A percentile compares a stretch with the other conserved stretches of the same genome.
phyloP scores from a whole-genome alignment of 768 basidiomycete species.

The Leccinellum albellum region DNA sequence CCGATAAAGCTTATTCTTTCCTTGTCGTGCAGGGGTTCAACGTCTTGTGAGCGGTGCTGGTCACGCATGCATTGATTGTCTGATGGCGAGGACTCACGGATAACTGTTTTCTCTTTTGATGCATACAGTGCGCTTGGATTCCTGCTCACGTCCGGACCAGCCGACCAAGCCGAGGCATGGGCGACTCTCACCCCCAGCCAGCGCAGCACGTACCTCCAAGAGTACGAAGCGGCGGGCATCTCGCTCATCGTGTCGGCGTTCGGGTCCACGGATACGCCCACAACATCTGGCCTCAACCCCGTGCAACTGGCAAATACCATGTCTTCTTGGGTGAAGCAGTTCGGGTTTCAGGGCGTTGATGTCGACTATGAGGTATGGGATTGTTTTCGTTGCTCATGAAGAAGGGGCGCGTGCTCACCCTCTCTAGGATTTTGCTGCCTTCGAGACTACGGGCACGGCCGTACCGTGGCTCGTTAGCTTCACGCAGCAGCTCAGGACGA shows the following conservation, averaged over 20 bases:
- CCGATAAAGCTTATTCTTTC: neutral
- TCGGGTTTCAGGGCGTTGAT: conserved; percentile 46
- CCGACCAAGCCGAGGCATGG: conserved; percentile 25
- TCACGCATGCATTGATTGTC: neutral
- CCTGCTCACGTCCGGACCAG: neutral
- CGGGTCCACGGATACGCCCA: conserved; percentile 36
- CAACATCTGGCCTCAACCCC: conserved; percentile 30
- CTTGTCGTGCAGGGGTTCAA: conserved; percentile 22
- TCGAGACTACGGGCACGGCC: conserved; percentile 27
- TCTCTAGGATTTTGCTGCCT: conserved; percentile 27
- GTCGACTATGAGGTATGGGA: conserved; percentile 43
- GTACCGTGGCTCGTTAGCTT: conserved; percentile 30
- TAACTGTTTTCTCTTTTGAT: neutral
- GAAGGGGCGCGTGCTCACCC: neutral
- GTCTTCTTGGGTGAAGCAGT: conserved; percentile 43
- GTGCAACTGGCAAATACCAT: conserved; percentile 23
- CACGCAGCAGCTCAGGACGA: conserved; percentile 25
- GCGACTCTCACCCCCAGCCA: conserved; percentile 32
- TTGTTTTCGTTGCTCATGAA: neutral
- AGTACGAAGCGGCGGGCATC: conserved; percentile 51
- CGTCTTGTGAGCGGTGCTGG: conserved; percentile 21
- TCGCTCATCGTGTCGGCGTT: conserved; percentile 53
- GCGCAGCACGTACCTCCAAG: conserved; percentile 39
- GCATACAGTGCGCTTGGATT: neutral
- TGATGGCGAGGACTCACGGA: neutral